Percentiles rank a stretch among this genome's conserved stretches.
These are phyloP conservation scores for Yamadazyma sp. DNA, from an alignment of 805 yeast species.

Conservation along the genomic window DNA sequence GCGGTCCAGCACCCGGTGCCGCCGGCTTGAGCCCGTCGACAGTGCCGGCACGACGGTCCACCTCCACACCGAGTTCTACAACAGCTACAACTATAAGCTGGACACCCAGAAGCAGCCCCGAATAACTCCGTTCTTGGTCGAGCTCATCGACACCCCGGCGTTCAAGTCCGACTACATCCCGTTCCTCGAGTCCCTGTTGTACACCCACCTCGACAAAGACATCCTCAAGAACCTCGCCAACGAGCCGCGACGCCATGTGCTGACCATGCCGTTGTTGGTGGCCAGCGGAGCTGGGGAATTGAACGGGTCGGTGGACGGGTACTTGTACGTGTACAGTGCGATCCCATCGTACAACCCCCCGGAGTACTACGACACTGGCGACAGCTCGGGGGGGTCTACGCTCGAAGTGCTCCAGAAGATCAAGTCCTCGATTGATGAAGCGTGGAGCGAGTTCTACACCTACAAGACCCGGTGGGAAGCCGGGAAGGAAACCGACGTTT, in stretches of 20 bases:
- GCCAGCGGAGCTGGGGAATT: slow-evolving; percentile 80
- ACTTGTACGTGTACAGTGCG: slow-evolving; percentile 65
- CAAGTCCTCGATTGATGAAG: slow-evolving; percentile 60
- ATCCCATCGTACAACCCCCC: slow-evolving; percentile 68
- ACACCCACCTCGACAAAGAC: slow-evolving; percentile 58
- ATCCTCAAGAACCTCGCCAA: slow-evolving; percentile 60
- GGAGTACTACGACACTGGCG: slow-evolving; percentile 33
- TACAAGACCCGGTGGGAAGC: slow-evolving; percentile 57
- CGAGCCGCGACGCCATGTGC: slow-evolving; percentile 60
- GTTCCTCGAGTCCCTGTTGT: slow-evolving; percentile 69
- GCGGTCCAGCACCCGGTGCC: slow-evolving; percentile 7
- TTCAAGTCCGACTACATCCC: slow-evolving; percentile 70
- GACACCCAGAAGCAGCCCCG: slow-evolving; percentile 13
- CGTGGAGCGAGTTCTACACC: slow-evolving; percentile 66
- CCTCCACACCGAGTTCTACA: slow-evolving; percentile 10
- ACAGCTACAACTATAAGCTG: slow-evolving; percentile 10
- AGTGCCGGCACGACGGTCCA: slow-evolving; percentile 21
- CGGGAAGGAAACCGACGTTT: slow-evolving; percentile 68
- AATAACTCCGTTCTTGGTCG: slow-evolving; percentile 61
- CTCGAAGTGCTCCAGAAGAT: slow-evolving; percentile 26
- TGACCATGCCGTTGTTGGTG: slow-evolving; percentile 65
- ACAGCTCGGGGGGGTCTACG: slow-evolving; percentile 3
- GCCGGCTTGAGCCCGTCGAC: slow-evolving; percentile 21
- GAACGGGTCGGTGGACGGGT: slow-evolving; percentile 76
- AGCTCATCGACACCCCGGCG: slow-evolving; percentile 74